Conservation (phyloP, 768 basidiomycete genomes). For the Sarcodon aspratus region DNA sequence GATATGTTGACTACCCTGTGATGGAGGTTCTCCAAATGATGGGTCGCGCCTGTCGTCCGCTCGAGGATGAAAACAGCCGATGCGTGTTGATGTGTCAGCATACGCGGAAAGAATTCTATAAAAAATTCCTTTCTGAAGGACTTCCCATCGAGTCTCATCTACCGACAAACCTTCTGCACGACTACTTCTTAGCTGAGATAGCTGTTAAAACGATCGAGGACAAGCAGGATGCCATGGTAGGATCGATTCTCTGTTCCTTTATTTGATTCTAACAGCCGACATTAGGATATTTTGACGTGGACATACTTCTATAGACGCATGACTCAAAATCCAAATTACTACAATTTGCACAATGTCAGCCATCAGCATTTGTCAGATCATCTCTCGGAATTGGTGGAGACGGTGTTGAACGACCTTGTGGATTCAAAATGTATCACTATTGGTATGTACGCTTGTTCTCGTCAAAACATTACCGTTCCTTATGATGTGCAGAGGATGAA, state of each 20-base stretch:
- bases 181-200: conserved; percentile 97
- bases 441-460: conserved; percentile 30
- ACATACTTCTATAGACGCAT: conserved; percentile 96
- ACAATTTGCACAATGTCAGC: conserved; percentile 89
- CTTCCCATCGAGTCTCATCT: conserved; percentile 94
- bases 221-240: conserved; percentile 92
- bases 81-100: conserved; percentile 98
- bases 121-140: conserved; percentile 96
- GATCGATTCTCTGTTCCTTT: conserved; percentile 6
- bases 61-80: conserved; percentile 79
- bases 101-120: conserved; percentile 97
- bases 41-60: conserved; percentile 92
- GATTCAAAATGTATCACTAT: conserved; percentile 93
- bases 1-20: conserved; percentile 96
- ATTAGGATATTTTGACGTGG: conserved; percentile 93
- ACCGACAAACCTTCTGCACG: conserved; percentile 82
- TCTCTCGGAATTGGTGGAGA: conserved; percentile 92
- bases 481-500: conserved; percentile 57
- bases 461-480: background rate
- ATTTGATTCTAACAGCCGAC: background rate
- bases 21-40: conserved; percentile 99
- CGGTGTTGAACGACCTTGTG: conserved; percentile 80
- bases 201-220: conserved; percentile 98
- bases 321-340: conserved; percentile 96
- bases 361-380: conserved; percentile 95